Evolutionary conservation across 129 eudicot genomes (phyloP), one percentile per base, ranked within the genome.

Genomic region (Pittosporum tobira): DNA sequence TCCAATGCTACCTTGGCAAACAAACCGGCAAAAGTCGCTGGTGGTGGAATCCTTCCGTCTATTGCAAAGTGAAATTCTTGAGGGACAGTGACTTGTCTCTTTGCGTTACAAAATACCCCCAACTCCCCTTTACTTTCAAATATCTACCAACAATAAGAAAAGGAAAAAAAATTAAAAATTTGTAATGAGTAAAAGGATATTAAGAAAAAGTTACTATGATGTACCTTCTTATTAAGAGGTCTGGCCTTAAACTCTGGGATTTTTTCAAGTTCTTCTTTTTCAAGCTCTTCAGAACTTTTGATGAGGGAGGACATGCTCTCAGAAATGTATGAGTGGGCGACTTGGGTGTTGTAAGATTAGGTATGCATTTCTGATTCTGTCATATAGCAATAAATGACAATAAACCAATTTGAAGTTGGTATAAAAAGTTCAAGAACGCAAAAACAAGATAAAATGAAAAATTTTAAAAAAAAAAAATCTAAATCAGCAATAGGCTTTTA

Each of bases 151-250:
- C n/a, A n/a, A n/a, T n/a, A n/a, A n/a, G n/a, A n/a, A n/a, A n/a
- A n/a, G n/a, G n/a, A n/a, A n/a, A n/a, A n/a, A 4, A 31, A 56
- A n/a, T n/a, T 9, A 40, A 10, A 44, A 30, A 7, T 44, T 62
- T 31, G 26, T 51, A 34, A 42, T 6, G 28, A 37, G 28, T 13
- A 46, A 19, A 23, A 36, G 1, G 22, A 27, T 16, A 26, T 20
- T 19, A n/a, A 58, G 31, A 11, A 42, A 40, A 10, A 58, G 58
- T 29, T 23, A 38, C 34, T 29, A 21, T 4, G n/a, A 20, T 2
- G n/a, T 69, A 93, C 99, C 94, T 87, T 93, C 72, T 76, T 93
- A 67, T 84, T 93, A 66, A 93, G 53, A 61, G 99, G 99, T 65
- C 94, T 84, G 46, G 99, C 99, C 63, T 87, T 93, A 68, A 93